Conservation (phyloP, 805 yeast genomes). For the Wickerhamiella sorbophila region DNA sequence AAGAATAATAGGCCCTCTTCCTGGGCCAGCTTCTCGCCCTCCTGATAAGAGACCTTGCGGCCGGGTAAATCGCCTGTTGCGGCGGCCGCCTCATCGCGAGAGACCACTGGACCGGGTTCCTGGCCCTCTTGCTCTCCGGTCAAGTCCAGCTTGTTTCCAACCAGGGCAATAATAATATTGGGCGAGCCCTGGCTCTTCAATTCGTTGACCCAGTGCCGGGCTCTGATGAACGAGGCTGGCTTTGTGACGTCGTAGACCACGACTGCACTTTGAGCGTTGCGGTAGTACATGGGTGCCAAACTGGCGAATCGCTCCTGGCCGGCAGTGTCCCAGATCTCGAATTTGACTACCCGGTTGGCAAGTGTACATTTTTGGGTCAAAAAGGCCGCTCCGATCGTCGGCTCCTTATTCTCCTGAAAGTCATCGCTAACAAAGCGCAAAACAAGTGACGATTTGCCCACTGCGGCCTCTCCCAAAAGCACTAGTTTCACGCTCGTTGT, state of each 20-base stretch:
- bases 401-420: constrained; percentile 93
- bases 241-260: constrained; percentile 93
- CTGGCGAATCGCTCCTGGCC: constrained; percentile 97
- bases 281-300: constrained; percentile 91
- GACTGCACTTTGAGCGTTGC: constrained; percentile 93
- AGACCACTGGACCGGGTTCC: constrained; percentile 19
- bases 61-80: constrained; percentile 27
- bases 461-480: constrained; percentile 93
- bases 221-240: constrained; percentile 87
- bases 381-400: constrained; percentile 97
- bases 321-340: constrained; percentile 63
- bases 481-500: constrained; percentile 77
- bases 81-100: constrained; percentile 19
- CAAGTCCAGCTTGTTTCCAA: constrained; percentile 83
- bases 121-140: constrained; percentile 31
- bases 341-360: constrained; percentile 70
- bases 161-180: constrained; percentile 81
- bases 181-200: constrained; percentile 90
- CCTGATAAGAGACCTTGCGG: constrained; percentile 72
- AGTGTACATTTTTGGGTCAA: constrained; percentile 85
- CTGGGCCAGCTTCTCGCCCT: constrained; percentile 75
- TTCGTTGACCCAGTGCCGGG: constrained; percentile 96
- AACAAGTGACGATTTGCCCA: constrained; percentile 88
- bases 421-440: constrained; percentile 87
- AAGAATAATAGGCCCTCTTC: constrained; percentile 84